These are phyloP conservation scores for Aspergillus sp. DNA, from an alignment of 2,329 filamentous ascomycete species.

Conservation along the genomic window DNA sequence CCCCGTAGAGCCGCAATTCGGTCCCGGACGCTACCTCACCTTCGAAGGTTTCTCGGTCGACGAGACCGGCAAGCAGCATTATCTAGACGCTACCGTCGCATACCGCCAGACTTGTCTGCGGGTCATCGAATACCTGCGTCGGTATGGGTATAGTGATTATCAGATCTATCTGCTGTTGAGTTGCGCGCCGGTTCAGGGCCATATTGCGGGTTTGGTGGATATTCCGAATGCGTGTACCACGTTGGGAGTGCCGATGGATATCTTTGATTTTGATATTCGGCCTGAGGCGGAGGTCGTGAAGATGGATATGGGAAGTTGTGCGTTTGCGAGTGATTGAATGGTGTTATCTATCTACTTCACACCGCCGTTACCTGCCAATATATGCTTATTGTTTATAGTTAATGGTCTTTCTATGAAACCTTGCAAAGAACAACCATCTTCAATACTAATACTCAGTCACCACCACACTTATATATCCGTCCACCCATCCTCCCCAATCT, in stretches of 20 bases:
- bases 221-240: slow-evolving; percentile 92
- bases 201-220: slow-evolving; percentile 86
- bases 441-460: too few species aligned
- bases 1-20: slow-evolving; percentile 84
- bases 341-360: too few species aligned
- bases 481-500: slow-evolving; percentile 40
- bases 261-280: slow-evolving; percentile 90
- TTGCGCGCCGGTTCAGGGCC: slow-evolving; percentile 83
- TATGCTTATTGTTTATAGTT: background rate
- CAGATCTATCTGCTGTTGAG: slow-evolving; percentile 84
- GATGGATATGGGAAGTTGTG: slow-evolving; percentile 70
- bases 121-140: slow-evolving; percentile 74
- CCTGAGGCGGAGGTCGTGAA: slow-evolving; percentile 62
- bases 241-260: slow-evolving; percentile 83
- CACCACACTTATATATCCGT: slow-evolving; percentile 25
- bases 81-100: slow-evolving; percentile 80
- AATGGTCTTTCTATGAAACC: background rate
- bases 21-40: slow-evolving; percentile 76
- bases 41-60: slow-evolving; percentile 92
- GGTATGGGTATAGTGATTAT: slow-evolving; percentile 70
- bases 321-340: slow-evolving; percentile 50
- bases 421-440: background rate
- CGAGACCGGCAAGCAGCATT: slow-evolving; percentile 84
- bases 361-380: background rate
- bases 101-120: slow-evolving; percentile 79